Conservation (phyloP, 371 early-diverging fungal genomes). For the Synchytrium microbalum region DNA sequence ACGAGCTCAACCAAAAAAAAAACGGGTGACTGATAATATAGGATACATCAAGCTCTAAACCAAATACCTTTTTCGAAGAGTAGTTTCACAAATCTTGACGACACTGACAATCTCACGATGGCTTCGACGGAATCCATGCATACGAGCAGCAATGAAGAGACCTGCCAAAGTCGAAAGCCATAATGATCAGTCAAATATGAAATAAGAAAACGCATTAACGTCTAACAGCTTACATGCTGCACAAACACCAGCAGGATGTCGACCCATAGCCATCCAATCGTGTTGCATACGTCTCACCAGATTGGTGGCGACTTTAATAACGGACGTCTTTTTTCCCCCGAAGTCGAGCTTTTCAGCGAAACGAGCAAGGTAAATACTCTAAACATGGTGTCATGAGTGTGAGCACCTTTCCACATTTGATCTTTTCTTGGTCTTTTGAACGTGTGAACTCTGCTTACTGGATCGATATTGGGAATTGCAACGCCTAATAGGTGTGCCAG, state of each 20-base stretch:
- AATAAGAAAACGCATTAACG: not conserved
- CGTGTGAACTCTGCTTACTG: constrained; percentile 55
- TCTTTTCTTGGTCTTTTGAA: too few species aligned
- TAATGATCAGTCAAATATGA: not conserved
- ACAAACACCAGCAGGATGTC: constrained; percentile 98
- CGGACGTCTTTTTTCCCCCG: constrained; percentile 66
- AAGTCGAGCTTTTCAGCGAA: constrained; percentile 92
- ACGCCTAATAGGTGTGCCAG: constrained; percentile 65
- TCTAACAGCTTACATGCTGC: constrained; percentile 66
- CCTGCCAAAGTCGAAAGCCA: constrained; percentile 19
- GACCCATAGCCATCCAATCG: constrained; percentile 97
- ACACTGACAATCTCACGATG: constrained; percentile 82
- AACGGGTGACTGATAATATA: not conserved
- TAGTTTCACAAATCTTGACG: constrained; percentile 89
- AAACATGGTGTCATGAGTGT: too few species aligned
- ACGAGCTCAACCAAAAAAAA: too few species aligned
- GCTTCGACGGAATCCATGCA: constrained; percentile 87
- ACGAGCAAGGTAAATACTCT: constrained; percentile 76
- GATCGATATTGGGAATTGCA: constrained; percentile 86
- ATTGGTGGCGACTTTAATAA: constrained; percentile 76
- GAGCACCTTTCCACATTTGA: too few species aligned
- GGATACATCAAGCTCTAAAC: not conserved
- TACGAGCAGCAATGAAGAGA: constrained; percentile 88
- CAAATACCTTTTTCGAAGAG: constrained; percentile 69
- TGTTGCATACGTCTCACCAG: constrained; percentile 94